These are phyloP conservation scores for Tolypocladium pustulatum DNA, from an alignment of 2,329 filamentous ascomycete genomes.

Conservation along the genomic window DNA sequence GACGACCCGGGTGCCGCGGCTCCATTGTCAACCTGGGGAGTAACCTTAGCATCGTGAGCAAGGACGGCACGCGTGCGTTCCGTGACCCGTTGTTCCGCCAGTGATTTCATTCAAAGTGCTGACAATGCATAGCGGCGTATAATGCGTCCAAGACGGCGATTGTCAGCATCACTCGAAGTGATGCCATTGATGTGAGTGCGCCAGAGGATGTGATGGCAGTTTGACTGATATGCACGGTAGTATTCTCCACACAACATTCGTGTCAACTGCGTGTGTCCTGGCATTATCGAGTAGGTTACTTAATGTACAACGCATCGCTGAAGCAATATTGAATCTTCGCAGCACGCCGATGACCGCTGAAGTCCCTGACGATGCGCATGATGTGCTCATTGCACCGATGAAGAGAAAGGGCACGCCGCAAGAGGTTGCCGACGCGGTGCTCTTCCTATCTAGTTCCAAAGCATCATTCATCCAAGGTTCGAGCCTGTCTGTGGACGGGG, in stretches of 20 bases:
- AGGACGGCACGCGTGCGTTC: conserved; percentile 28
- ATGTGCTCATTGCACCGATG: conserved; percentile 24
- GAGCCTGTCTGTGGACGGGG: conserved; percentile 31
- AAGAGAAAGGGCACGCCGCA: conserved; percentile 29
- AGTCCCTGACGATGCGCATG: conserved; percentile 20
- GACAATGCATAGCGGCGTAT: conserved; percentile 25
- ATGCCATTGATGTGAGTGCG: conserved; percentile 31
- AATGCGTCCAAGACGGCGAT: conserved; percentile 32
- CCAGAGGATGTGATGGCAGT: not conserved
- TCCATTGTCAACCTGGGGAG: conserved; percentile 35
- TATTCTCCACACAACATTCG: conserved; percentile 33
- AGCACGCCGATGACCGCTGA: conserved; percentile 31
- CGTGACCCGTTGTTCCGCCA: not conserved
- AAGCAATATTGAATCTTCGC: not conserved
- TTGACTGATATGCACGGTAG: conserved; percentile 11
- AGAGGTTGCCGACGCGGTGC: conserved; percentile 33
- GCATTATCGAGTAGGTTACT: conserved; percentile 22
- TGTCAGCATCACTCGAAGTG: conserved; percentile 32
- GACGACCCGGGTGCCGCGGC: conserved; percentile 23
- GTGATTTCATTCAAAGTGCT: not conserved
- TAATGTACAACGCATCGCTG: not conserved
- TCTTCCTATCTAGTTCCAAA: conserved; percentile 33
- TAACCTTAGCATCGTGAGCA: conserved; percentile 29
- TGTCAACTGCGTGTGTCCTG: conserved; percentile 35
- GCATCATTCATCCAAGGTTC: conserved; percentile 28